Conservation (phyloP, 2,329 filamentous ascomycete species). For the Cordyceps farinosa region DNA sequence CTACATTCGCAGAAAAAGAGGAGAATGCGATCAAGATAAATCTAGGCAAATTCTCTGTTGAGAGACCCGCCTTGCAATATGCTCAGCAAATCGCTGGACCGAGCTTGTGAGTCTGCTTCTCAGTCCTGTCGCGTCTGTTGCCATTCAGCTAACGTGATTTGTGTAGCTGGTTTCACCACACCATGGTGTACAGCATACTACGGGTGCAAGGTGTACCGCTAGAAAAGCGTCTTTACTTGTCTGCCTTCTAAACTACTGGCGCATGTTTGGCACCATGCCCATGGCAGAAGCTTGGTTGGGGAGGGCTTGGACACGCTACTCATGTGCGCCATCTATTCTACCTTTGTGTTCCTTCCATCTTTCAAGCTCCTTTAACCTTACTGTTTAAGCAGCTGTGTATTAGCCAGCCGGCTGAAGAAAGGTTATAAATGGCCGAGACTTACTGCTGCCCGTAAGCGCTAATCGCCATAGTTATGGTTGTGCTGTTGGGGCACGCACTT, state of each 20-base stretch:
- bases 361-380: too few relatives aligned
- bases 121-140: not conserved
- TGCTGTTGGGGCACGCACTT: too few relatives aligned
- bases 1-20: not conserved
- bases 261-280: not conserved
- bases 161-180: conserved; percentile 12
- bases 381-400: too few relatives aligned
- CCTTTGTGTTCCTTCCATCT: too few relatives aligned
- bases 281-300: not conserved
- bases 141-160: not conserved
- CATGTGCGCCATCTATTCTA: not conserved
- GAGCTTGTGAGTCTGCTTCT: not conserved
- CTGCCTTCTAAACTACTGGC: not conserved
- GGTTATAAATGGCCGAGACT: too few relatives aligned
- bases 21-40: not conserved
- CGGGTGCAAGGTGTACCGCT: not conserved
- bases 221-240: not conserved
- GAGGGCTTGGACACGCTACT: not conserved
- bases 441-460: too few relatives aligned
- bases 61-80: not conserved
- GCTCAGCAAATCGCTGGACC: not conserved
- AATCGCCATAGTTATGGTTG: too few relatives aligned
- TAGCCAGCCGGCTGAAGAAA: too few relatives aligned
- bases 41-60: not conserved
- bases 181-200: conserved; percentile 1